These are phyloP conservation scores for Gracilaria domingensis DNA, from an alignment of 23 red algal genomes.

Conservation along the genomic window DNA sequence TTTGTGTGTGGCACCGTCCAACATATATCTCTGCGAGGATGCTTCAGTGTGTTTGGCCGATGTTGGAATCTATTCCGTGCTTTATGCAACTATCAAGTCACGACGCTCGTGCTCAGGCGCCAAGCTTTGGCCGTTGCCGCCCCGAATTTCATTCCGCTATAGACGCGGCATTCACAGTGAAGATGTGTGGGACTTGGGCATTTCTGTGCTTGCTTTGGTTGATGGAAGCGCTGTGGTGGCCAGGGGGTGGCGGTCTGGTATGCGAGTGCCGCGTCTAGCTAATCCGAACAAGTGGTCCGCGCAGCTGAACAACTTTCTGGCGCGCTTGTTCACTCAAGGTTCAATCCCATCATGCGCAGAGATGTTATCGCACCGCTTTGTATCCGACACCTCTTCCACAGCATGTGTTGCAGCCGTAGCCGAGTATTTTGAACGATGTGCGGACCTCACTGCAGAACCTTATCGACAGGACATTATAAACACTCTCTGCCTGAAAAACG, in stretches of 20 bases:
- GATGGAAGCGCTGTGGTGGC: constrained; percentile 38
- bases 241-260: not conserved
- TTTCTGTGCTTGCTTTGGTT: constrained; percentile 28
- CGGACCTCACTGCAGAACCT: not conserved
- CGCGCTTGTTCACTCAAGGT: constrained; percentile 12
- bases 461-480: constrained; percentile 37
- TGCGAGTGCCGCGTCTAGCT: constrained; percentile 3
- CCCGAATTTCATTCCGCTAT: not conserved
- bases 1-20: not conserved
- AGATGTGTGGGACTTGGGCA: constrained; percentile 61
- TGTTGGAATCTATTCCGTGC: constrained; percentile 42
- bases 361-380: constrained; percentile 48
- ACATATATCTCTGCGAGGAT: constrained; percentile 39
- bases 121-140: constrained; percentile 53
- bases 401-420: constrained; percentile 36
- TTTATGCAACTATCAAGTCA: not conserved
- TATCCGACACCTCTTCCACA: constrained; percentile 10
- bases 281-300: constrained; percentile 36
- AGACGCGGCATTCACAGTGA: not conserved
- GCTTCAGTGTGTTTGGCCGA: constrained; percentile 33
- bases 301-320: constrained; percentile 52
- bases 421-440: constrained; percentile 36
- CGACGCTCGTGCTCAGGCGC: constrained; percentile 34
- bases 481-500: constrained; percentile 20
- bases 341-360: not conserved